Evolutionary conservation across 805 yeast genomes (phyloP), one percentile per base, ranked within the genome.

Genomic region (Huiozyma sinensis): DNA sequence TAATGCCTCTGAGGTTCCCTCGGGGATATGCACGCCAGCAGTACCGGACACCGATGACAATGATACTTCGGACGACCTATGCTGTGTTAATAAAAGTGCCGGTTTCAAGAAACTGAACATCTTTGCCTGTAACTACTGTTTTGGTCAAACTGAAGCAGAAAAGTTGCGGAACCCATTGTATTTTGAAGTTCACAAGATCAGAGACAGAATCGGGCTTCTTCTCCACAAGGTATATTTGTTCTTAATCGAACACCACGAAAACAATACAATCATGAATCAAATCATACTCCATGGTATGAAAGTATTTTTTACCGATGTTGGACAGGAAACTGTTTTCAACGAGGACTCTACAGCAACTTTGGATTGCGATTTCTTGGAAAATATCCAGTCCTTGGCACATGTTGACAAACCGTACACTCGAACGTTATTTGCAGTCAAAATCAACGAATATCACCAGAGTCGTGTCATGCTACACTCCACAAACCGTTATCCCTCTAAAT

Each of bases 261-360:
- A 83, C 47, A 81, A 85, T 48, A 74, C 83, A 7, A 74, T 76
- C 9, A 59, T 83, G 9, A 73, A 79, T 57, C 77, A 77, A 48
- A 75, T 77, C 37, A 69, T 81, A 32, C 63, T 88, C 31, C 75
- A 77, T 54, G 79, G 81, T 3, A 57, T 82, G 39, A 77, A 82
- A 50, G 76, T 81, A 6, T 90, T 92, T 85, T 80, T 82, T 50
- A 70, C 82, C 28, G 92, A 87, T 56, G 82, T 82, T 28, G 95
- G 95, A 1, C 71, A 76, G 45, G 94, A 85, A 51, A 66, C 81
- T 9, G 63, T 80, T 0, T 71, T 80, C 40, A 81, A 73, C 40
- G 65, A 72, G 3, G 76, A 78, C 46, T 81, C 78, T 39, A 75
- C 66, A 33, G 60, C 79, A 4, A 66, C 67, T 36, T 66, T 81